Evolutionary conservation across 768 basidiomycete genomes (phyloP).

Genomic region (Crepidotus variabilis): DNA sequence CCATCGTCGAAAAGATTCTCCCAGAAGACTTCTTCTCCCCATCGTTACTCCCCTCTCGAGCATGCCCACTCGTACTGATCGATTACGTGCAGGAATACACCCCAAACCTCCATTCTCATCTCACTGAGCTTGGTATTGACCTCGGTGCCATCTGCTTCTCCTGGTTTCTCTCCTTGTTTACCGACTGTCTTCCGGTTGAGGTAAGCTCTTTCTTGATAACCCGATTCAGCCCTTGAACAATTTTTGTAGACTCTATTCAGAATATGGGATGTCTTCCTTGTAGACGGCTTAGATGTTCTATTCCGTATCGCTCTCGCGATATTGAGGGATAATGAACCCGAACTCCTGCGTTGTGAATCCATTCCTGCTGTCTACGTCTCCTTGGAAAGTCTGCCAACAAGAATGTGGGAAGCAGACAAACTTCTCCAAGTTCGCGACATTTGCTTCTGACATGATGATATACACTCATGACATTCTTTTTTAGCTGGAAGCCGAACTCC

Average conservation of each 20-base stretch:
- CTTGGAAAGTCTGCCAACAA: constrained; percentile 83
- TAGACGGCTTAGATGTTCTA: constrained; percentile 88
- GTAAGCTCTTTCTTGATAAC: constrained; percentile 35
- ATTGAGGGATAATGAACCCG: constrained; percentile 76
- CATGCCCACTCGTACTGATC: constrained; percentile 86
- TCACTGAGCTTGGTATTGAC: constrained; percentile 81
- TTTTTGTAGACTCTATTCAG: constrained; percentile 77
- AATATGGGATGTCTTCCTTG: constrained; percentile 94
- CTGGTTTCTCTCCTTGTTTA: constrained; percentile 96
- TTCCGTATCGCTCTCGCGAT: constrained; percentile 90
- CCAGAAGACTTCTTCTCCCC: constrained; percentile 95
- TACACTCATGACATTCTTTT: background rate
- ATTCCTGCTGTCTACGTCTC: constrained; percentile 88
- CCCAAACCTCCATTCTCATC: constrained; percentile 73
- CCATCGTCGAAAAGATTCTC: constrained; percentile 84
- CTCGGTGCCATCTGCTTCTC: constrained; percentile 95
- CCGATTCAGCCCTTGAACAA: constrained; percentile 1
- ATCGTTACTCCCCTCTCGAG: constrained; percentile 85
- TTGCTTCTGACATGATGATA: background rate
- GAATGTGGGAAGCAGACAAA: constrained; percentile 92
- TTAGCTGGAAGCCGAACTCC: constrained; percentile 57
- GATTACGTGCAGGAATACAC: constrained; percentile 80
- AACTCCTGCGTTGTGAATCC: constrained; percentile 79
- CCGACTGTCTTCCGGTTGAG: constrained; percentile 94
- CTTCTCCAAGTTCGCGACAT: constrained; percentile 68